Base-by-base conservation (phyloP, 305 asterid genomes). In the Euphrasia arctica region DNA sequence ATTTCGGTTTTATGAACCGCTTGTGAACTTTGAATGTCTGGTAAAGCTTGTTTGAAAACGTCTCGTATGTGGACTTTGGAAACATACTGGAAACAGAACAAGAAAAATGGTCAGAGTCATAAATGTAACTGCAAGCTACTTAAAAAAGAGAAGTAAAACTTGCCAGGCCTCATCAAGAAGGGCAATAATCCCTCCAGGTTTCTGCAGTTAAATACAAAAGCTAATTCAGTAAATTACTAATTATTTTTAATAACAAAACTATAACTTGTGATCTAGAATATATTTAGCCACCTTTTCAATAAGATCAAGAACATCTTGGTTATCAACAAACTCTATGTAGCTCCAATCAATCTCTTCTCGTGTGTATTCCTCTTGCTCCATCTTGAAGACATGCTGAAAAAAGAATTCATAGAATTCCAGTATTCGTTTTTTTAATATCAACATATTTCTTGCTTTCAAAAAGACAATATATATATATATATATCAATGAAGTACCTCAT, bases 131-230 rank as follows among this genome's bases (percentile, higher is more conserved):
- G 43, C 47, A 47, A 7, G 27, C 48, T 54, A 51, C 9, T 22
- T 45, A 29, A 62, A 65, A 43, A 41, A 47, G 52, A 51, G 14
- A 29, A 39, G 51, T 18, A 58, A 70, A 62, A 48, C 82, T 43
- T 78, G 88, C 98, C 98, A 92, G 65, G 97, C 97, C 80, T 92
- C 98, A 68, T 92, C 98, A 56, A 92, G 98, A 74, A 92, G 98
- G 70, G 98, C 86, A 67, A 92, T 12, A 65, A 92, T 86, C 62
- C 98, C 98, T 72, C 98, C 98, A 73, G 97, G 97, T 83, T 92
- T 92, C 98, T 92, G 97, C 77, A 25, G 27, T 25, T 25, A 25
- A 25, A 25, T 25, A 25, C 27, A 25, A 51, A 51, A 14, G 31
- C 57, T 52, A 1, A 52, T 52, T 52, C 55, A 68, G 59, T 34